A percentile compares a stretch with the other conserved stretches of the same genome.
These are phyloP conservation scores for Ammopiptanthus mongolicus DNA, from an alignment of 306 rosid species.

Conservation along the genomic window DNA sequence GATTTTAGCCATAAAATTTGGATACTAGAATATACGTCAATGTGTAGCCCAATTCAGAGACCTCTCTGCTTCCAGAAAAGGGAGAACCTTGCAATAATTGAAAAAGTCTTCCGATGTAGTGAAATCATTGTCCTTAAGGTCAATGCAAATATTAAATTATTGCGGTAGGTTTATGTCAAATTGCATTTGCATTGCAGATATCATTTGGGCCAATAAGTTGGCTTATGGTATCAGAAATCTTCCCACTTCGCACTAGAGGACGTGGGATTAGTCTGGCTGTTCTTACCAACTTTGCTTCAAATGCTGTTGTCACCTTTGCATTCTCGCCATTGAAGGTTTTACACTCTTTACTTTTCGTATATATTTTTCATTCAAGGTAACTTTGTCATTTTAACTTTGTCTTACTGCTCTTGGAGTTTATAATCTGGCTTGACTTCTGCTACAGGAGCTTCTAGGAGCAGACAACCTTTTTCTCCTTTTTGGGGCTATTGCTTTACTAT, in stretches of 20 bases:
- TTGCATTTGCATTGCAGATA: conserved; percentile 55
- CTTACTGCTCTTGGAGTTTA: neutral
- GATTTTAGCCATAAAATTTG: neutral
- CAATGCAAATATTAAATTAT: conserved; percentile 8
- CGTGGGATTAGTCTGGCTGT: conserved; percentile 94
- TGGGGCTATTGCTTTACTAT: conserved; percentile 64
- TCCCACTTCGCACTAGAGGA: conserved; percentile 91
- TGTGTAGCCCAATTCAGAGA: neutral
- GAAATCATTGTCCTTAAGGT: conserved; percentile 19
- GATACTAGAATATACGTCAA: neutral
- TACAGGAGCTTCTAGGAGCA: conserved; percentile 89
- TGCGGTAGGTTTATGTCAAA: neutral
- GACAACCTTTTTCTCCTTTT: conserved; percentile 93
- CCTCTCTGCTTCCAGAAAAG: neutral
- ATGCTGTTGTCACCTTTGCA: conserved; percentile 87
- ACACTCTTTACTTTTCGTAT: neutral
- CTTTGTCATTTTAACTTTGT: conserved; percentile 1
- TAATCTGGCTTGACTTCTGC: conserved; percentile 17
- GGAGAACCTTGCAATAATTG: neutral
- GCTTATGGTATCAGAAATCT: conserved; percentile 95
- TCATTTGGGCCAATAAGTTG: conserved; percentile 98
- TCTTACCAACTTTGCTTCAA: conserved; percentile 89
- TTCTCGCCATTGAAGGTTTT: conserved; percentile 82
- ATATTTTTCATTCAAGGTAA: neutral
- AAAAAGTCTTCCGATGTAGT: neutral